Percentiles rank a stretch among this genome's conserved stretches.
Conservation (phyloP, 148 eudicot species). For the Polygonum aviculare region DNA sequence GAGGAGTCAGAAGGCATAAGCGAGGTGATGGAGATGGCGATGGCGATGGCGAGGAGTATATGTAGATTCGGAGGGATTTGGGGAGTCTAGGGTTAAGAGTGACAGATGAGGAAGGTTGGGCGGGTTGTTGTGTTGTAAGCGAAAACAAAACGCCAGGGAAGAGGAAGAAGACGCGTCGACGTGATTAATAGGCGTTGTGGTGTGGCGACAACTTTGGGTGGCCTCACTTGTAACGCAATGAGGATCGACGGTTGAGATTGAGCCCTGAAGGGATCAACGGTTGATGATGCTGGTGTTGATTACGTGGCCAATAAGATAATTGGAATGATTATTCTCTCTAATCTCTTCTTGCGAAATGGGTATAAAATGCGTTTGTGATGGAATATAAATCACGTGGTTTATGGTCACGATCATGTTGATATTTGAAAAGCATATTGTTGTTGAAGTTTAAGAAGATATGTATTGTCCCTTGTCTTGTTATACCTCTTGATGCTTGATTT, state of each 20-base stretch:
- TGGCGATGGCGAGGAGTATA: conserved; percentile 12
- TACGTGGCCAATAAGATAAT: neutral
- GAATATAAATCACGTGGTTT: too few species aligned
- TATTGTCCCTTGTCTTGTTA: too few species aligned
- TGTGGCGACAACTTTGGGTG: neutral
- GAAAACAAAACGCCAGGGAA: neutral
- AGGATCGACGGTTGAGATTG: neutral
- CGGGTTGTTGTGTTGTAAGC: neutral
- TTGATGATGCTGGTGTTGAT: neutral
- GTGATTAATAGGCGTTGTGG: neutral
- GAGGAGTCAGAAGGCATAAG: neutral
- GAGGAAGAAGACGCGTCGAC: neutral
- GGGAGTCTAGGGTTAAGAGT: conserved; percentile 17
- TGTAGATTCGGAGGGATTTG: conserved; percentile 4
- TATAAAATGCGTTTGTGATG: too few species aligned
- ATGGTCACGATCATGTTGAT: too few species aligned
- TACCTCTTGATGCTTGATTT: too few species aligned
- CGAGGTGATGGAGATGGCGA: neutral
- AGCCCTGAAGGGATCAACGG: neutral
- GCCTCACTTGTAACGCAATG: neutral
- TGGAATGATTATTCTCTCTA: neutral
- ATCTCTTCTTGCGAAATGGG: neutral
- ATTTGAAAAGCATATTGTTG: too few species aligned
- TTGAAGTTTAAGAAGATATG: too few species aligned
- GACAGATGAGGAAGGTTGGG: neutral